These are phyloP conservation scores for Chlamydomonas incerta DNA, from an alignment of 139 green algal genomes.

Conservation along the genomic window DNA sequence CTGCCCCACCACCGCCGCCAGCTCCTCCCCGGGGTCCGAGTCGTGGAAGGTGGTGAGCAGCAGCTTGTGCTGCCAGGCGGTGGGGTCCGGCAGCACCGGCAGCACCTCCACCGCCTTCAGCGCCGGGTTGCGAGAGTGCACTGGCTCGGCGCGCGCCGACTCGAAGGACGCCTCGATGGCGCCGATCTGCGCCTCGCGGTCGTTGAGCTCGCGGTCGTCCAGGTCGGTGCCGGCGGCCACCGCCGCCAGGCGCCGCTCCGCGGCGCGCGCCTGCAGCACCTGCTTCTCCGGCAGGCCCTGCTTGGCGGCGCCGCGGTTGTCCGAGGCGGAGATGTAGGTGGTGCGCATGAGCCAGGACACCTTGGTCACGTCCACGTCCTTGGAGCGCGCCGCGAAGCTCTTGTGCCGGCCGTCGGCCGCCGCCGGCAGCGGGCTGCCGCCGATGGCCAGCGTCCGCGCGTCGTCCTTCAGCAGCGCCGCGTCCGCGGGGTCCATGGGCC, in stretches of 20 bases:
- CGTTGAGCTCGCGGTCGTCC: conserved; percentile 39
- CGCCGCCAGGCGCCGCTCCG: conserved; percentile 17
- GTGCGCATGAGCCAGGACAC: conserved; percentile 46
- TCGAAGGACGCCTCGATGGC: conserved; percentile 72
- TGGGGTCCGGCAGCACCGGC: conserved; percentile 58
- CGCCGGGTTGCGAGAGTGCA: conserved; percentile 70
- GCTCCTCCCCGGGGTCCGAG: conserved; percentile 29
- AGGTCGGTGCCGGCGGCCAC: neutral
- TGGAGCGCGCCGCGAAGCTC: conserved; percentile 18
- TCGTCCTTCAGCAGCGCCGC: conserved; percentile 53
- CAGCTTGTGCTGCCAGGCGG: conserved; percentile 50
- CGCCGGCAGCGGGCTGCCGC: conserved; percentile 5
- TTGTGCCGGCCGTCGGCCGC: conserved; percentile 24
- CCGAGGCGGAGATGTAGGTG: conserved; percentile 35
- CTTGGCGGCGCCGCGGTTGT: conserved; percentile 21
- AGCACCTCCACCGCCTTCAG: conserved; percentile 68
- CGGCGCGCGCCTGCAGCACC: conserved; percentile 36
- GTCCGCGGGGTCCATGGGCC: conserved; percentile 67
- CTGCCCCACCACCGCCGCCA: neutral
- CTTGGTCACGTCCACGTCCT: conserved; percentile 34
- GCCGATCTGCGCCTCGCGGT: conserved; percentile 23
- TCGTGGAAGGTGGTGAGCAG: conserved; percentile 56
- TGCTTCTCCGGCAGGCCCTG: conserved; percentile 43
- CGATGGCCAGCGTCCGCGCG: conserved; percentile 5
- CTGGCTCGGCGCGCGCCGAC: conserved; percentile 57